Base-by-base conservation (phyloP, 2,329 filamentous ascomycete species). In the Lachnellula suecica region DNA sequence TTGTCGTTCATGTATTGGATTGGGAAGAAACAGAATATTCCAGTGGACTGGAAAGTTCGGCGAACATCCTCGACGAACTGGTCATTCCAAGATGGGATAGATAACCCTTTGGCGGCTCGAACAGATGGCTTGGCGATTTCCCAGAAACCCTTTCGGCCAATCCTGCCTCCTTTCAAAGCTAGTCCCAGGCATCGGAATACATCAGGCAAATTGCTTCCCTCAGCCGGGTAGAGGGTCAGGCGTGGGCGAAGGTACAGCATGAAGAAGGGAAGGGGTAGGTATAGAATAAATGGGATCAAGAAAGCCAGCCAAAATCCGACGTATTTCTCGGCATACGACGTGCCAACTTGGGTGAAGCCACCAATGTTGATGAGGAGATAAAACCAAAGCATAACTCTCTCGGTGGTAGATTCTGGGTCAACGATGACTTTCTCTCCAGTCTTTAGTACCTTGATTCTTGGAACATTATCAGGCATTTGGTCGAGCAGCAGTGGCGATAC, bases 31-130 rank as follows among this genome's bases (percentile, higher is more conserved):
- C 74, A 61, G 69, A 88, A 92, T 38, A 90, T 87, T 57, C 81
- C 77, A 72, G 84, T 88, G 51, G 86, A 85, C 63, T 81, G 76
- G 54, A 88, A 73, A 55, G 86, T 85, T 69, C 88, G 85, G 47
- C 78, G 78, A 46, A 91, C 84, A 65, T 91, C 87, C 63, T 90
- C 37, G 20, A 93, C 88, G 84, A 88, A 93, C 38, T 80, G 81
- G 61, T 93, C 89, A 56, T 92, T 88, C 64, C 91, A 91, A 0
- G 83, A 86, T 83, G 86, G 90, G 0, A 54, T 48, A 0, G 87
- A 87, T 51, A 82, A 81, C 58, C 76, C 68, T 2, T 68, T 70
- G 24, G 76, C 71, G 9, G 79, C 73, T 6, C 88, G 74, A 37
- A 75, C 73, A 1, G 82, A 87, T 2, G 88, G 87, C 72, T 88